Percentiles rank a stretch among this genome's conserved stretches.
Conservation (phyloP, 345 rosid species). For the Raphanus sativus region DNA sequence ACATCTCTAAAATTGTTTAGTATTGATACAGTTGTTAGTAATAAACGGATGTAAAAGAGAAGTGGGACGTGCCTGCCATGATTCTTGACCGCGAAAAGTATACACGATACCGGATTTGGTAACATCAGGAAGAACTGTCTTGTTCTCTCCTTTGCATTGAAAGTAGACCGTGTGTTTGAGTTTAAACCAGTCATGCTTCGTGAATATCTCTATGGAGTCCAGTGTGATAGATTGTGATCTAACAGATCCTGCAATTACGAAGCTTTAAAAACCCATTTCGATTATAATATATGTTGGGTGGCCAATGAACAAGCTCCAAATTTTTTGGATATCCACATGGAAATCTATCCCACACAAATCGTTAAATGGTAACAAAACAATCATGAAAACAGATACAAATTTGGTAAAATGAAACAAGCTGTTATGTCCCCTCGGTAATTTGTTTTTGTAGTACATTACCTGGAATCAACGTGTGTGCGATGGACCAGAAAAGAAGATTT, state of each 20-base stretch:
- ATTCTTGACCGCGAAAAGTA: conserved; percentile 62
- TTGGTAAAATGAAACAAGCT: background rate
- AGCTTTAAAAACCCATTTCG: background rate
- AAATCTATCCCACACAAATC: background rate
- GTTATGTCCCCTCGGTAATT: conserved; percentile 1
- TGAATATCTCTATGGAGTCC: conserved; percentile 51
- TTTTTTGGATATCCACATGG: background rate
- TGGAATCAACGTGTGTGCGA: conserved; percentile 27
- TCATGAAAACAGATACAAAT: background rate
- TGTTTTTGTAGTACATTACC: conserved; percentile 17
- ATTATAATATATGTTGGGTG: background rate
- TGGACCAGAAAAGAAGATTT: conserved; percentile 16
- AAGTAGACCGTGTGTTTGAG: conserved; percentile 57
- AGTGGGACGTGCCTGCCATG: conserved; percentile 63
- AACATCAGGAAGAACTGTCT: conserved; percentile 55
- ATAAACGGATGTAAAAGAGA: background rate
- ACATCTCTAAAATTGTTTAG: background rate
- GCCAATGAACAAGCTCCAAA: background rate
- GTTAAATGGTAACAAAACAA: background rate
- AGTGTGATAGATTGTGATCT: conserved; percentile 50
- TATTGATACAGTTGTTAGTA: background rate
- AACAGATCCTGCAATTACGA: conserved; percentile 31
- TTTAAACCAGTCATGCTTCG: conserved; percentile 54
- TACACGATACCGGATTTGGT: conserved; percentile 37
- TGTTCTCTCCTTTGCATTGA: conserved; percentile 63